Percentiles rank a stretch among this genome's conserved stretches.
phyloP scores from a whole-genome alignment of 2,329 filamentous ascomycete species.

The Monosporascus sp. region DNA sequence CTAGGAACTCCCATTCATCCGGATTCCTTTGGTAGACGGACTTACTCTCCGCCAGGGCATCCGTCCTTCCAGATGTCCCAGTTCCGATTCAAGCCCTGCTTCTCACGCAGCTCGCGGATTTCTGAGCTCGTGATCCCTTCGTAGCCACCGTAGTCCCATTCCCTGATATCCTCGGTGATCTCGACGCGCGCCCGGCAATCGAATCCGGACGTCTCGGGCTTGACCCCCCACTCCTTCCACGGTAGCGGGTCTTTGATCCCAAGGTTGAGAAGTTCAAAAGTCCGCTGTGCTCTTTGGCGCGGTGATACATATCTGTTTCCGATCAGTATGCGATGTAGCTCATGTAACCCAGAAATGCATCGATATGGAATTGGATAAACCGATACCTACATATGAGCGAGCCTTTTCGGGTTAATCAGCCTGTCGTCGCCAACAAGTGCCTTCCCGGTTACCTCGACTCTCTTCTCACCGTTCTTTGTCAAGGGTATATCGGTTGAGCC shows the following conservation, averaged over 20 bases:
- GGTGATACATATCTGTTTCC: constrained; percentile 74
- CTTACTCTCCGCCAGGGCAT: constrained; percentile 77
- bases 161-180: constrained; percentile 67
- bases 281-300: constrained; percentile 75
- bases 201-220: constrained; percentile 29
- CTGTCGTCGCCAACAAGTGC: constrained; percentile 81
- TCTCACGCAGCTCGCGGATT: constrained; percentile 55
- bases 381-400: constrained; percentile 70
- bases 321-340: not conserved
- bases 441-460: constrained; percentile 69
- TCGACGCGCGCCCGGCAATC: constrained; percentile 57
- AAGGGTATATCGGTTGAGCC: constrained; percentile 81
- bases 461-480: constrained; percentile 74
- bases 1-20: too few relatives aligned
- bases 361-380: not conserved
- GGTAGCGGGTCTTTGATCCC: constrained; percentile 65
- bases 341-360: not conserved
- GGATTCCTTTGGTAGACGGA: constrained; percentile 10
- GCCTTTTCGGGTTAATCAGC: constrained; percentile 74
- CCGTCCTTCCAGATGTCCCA: constrained; percentile 94
- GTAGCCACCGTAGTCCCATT: constrained; percentile 87
- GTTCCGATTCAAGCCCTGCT: constrained; percentile 49
- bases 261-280: constrained; percentile 81
- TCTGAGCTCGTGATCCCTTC: constrained; percentile 71
- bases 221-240: constrained; percentile 53